Evolutionary conservation across 495 filamentous ascomycete genomes (phyloP), one percentile per base, ranked within the genome.

Genomic region (Baudoinia panamericana): DNA sequence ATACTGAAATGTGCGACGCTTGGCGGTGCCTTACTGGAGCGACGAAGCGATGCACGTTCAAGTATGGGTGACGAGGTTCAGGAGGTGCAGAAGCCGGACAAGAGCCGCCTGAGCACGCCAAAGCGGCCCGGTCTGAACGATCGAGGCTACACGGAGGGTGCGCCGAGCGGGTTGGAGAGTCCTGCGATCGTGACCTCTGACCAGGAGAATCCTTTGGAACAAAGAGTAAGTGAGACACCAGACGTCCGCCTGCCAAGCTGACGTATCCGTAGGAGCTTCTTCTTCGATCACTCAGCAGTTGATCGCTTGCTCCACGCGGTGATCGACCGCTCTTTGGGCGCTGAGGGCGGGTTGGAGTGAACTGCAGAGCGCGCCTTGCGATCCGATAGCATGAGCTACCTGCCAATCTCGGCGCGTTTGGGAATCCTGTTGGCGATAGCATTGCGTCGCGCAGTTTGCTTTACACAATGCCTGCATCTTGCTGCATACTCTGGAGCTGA

Each of bases 1-100:
- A 99, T 99, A 41, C 68, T 99, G 49, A 94, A 96, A 44, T 66
- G 62, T 43, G 60, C 63, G 23, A 95, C 88, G 3, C 75, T 96
- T 20, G 88, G 90, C 46, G 86, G 86, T 10, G 82, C 82, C 30
- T 70, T 96, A 23, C 64, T 93, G 42, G 85, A 93, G 41, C 49
- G 56, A 34, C 52, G 46, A 22, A 43, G 35, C 30, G 54, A 61
- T 13, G 45, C 53, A 9, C 31, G 54, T 6, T 47, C 52, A 17
- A 17, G 26, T 10, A 38, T 50, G 7, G 44, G 40, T 1, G 51
- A 41, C 5, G 40, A 36, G 8, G 8, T 16, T 12, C 15, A 28
- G 18, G 31, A 22, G 3, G 27, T 18, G 7, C 39, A 39, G 32
- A 13, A 9, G 15, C 5, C 19, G 11, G 18, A 11, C 8, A 10